Base-by-base conservation (phyloP, 2,329 filamentous ascomycete genomes). In the Colletotrichum noveboracense region DNA sequence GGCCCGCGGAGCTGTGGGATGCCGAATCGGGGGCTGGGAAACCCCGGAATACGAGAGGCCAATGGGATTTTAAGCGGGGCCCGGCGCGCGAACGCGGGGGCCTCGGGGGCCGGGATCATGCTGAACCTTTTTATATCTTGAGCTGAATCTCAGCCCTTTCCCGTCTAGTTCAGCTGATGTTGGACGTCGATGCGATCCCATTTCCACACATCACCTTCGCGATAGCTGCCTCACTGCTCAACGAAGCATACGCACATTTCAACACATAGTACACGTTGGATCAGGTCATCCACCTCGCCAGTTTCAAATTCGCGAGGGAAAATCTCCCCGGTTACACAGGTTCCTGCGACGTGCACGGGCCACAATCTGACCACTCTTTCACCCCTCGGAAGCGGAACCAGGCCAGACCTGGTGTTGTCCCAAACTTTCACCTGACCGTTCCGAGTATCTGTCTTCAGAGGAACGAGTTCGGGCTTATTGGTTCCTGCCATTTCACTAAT, bases 11-110 rank as follows among this genome's bases (percentile, higher is more conserved):
- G 43, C 16, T 66, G 18, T 78, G 79, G 16, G 71, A 36, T 80
- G 78, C 76, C 78, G 75, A 34, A 79, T 79, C 21, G 80, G 78
- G 14, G 78, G 77, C n/a, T 80, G 77, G 9, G 79, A 77, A 70
- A n/a, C 34, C 21, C 76, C 77, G 43, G 72, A 10, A 66, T 77
- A 75, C 48, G 62, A 65, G 43, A 66, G 52, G 55, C 5, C 38
- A 56, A 43, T 56, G 58, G 38, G 14, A 18, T 34, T 14, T 26
- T 52, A 18, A 16, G 3, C 14, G 48, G 66, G 26, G 56, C 55
- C 34, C 34, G 26, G 32, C 30, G 26, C 66, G 24, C 30, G 32
- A 26, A 18, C 66, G 43, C 66, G 71, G 71, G 24, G 55, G 30
- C 70, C 70, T 68, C 70, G 52, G 70, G 71, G 56, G 65, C 55